A percentile compares a stretch with the other conserved stretches of the same genome.
Conservation (phyloP, 2,329 filamentous ascomycete genomes). For the Fusarium pseudograminearum region DNA sequence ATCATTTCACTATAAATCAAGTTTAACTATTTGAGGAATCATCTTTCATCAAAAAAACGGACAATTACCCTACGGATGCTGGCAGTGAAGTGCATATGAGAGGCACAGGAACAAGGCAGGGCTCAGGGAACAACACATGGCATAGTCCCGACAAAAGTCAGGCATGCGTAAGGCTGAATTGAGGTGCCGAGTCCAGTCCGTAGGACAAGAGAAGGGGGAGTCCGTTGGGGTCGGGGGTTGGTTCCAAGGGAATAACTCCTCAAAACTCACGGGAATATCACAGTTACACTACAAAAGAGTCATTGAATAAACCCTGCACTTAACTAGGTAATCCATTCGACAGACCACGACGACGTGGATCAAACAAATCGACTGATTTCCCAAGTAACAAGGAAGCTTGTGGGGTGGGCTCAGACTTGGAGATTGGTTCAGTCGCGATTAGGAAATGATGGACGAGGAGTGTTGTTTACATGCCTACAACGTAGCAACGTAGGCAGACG, state of each 20-base stretch:
- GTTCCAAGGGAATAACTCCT: not conserved
- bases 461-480: not conserved
- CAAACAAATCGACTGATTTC: constrained; percentile 34
- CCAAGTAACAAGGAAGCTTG: not conserved
- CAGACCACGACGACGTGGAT: constrained; percentile 1
- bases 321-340: not conserved
- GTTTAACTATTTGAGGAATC: constrained; percentile 8
- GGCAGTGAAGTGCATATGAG: constrained; percentile 22
- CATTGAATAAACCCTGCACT: not conserved
- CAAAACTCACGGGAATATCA: not conserved
- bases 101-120: not conserved
- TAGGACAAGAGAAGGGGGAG: not conserved
- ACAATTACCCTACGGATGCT: constrained; percentile 2
- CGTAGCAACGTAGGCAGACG: constrained; percentile 5
- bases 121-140: constrained; percentile 24
- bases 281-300: not conserved
- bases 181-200: not conserved
- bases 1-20: not conserved
- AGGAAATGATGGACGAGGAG: constrained; percentile 25
- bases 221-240: too few species aligned
- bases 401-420: constrained; percentile 14
- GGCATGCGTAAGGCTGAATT: constrained; percentile 39
- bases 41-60: constrained; percentile 5
- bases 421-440: constrained; percentile 7
- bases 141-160: constrained; percentile 35